These are phyloP conservation scores for Mycena maculata DNA, from an alignment of 768 basidiomycete species.

Conservation along the genomic window DNA sequence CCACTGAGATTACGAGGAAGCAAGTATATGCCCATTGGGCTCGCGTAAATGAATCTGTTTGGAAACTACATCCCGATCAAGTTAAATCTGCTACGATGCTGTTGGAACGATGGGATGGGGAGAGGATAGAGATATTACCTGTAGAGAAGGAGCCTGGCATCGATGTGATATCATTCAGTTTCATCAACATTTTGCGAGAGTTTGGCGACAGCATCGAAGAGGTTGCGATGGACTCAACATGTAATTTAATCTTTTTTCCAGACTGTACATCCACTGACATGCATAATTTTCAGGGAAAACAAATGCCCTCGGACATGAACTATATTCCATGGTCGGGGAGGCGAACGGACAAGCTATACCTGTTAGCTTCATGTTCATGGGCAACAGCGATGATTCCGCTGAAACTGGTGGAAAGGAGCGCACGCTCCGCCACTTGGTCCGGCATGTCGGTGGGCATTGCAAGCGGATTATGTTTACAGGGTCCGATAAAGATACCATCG, in stretches of 20 bases:
- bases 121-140: too few species aligned
- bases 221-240: not conserved
- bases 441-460: not conserved
- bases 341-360: slow-evolving; percentile 2
- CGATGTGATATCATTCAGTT: too few species aligned
- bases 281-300: not conserved
- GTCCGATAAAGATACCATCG: slow-evolving; percentile 44
- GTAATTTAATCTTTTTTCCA: not conserved
- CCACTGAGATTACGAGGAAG: too few species aligned
- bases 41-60: too few species aligned
- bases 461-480: not conserved
- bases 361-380: not conserved
- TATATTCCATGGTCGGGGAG: not conserved
- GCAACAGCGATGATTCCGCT: not conserved
- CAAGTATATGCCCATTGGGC: too few species aligned
- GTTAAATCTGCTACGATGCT: too few species aligned
- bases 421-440: not conserved
- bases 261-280: not conserved
- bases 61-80: too few species aligned
- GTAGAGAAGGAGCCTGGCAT: too few species aligned
- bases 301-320: not conserved
- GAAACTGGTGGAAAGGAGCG: not conserved
- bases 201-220: too few species aligned
- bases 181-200: too few species aligned
- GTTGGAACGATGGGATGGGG: too few species aligned